Evolutionary conservation across 164 flowering plant genomes (phyloP), one percentile per base, ranked within the genome.

Genomic region (Tinospora cordifolia): DNA sequence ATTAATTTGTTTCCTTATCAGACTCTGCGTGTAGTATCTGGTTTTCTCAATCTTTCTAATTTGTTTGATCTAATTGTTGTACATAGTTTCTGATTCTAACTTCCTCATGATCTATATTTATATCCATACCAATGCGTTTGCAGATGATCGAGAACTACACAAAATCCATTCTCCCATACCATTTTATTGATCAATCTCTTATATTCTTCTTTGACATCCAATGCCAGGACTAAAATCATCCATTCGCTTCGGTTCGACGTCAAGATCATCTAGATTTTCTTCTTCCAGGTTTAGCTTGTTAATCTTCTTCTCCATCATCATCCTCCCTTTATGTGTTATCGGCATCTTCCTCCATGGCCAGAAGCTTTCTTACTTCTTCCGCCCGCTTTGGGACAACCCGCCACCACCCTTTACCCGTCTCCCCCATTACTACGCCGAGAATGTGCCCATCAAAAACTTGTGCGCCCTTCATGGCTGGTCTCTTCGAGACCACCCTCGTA

Each of bases 401-500:
- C 82, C 84, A 47, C 73, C 30, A 13, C 76, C 84, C 26, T 81
- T 81, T 69, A 62, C 59, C 34, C 74, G 66, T 40, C 26, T 81
- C 1, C 80, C 84, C 25, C 84, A 81, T 65, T 81, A 75, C 70
- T 79, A 81, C 19, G 79, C 82, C 3, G 82, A 77, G 41, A 77
- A 81, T 40, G 70, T 79, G 57, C 77, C 82, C 26, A 74, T 72
- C 73, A 0, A 64, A 46, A 74, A 68, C 12, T 78, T 81, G 47
- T 81, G 84, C 71, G 38, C 13, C 71, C 84, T 81, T 69, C 83
- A 81, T 62, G 84, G 84, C 13, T 81, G 84, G 84, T 62, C 71
- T 24, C 69, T 75, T 3, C 81, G 80, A 21, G 34, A 76, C 19
- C 36, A 75, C 27, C 82, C 84, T 13, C 82, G 80, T 25, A 75